Base-by-base conservation (phyloP, 2,329 filamentous ascomycete species). In the Fusarium verrucosum region DNA sequence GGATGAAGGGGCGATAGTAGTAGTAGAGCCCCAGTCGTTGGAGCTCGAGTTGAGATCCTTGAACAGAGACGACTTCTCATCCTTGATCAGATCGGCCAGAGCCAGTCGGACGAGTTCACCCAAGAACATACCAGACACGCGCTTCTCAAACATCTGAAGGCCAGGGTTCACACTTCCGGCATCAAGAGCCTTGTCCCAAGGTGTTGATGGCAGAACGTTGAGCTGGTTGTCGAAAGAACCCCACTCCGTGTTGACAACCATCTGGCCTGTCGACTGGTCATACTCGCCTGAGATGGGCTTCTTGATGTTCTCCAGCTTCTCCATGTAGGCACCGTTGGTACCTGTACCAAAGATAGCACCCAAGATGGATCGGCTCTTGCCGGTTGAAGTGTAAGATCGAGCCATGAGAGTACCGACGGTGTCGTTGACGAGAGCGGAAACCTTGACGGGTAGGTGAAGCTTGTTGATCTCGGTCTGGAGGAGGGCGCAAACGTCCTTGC, bases 201-300 rank as follows among this genome's bases (percentile, higher is more conserved):
- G 81, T 0, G 94, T 98, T 71, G 88, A 90, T 41, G 94, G 95
- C 36, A 99, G 84, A 19, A 96, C 91, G 69, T 89, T 92, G 66
- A 98, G 87, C 70, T 91, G 87, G 80, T 98, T 98, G 79, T 99
- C 95, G 73, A 99, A 99, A 55, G 92, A 96, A 62, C 95, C 95
- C 95, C 95, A 99, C 80, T 99, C 95, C 1, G 92, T 94, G 80
- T 99, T 99, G 79, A 99, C 86, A 57, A 99, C 92, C 95, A 99
- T 99, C 70, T 96, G 88, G 49, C 94, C 93, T 0, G 94, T 96
- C 10, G 87, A 88, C 44, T 82, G 83, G 77, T 97, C 92, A 70
- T 91, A 95, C 6, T 89, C 82, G 65, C 88, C 88, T 59, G 83
- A 80, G 54, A 90, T 80, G 16, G 86, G 80, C 82, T 98, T 99